Evolutionary conservation across 345 rosid genomes (phyloP), one percentile per base, ranked within the genome.

Genomic region (Aquilaria malaccensis): DNA sequence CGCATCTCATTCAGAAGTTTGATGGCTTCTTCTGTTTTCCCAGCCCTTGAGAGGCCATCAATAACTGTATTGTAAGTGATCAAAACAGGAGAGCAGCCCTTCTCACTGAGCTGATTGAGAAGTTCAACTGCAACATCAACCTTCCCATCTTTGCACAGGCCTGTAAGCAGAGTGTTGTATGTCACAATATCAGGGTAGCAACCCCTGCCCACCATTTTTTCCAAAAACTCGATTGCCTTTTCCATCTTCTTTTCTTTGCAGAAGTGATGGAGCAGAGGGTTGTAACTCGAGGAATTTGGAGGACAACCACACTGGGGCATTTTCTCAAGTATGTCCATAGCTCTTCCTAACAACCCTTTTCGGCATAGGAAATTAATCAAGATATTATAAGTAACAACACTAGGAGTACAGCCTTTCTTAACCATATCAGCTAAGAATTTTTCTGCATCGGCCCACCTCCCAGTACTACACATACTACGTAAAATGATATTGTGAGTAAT

Each of bases 151-250:
- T 81, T 89, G 77, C 91, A 85, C 55, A 93, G 70, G 58, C 91
- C 98, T 13, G 89, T 81, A 4, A 93, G 75, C 79, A 93, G 67
- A 50, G 93, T 89, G 76, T 89, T 93, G 64, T 93, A 93, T 12
- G 97, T 87, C 60, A 93, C 97, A 57, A 89, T 89, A 70, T 93
- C 91, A 6, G 98, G 98, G 67, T 87, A 85, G 72, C 94, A 93
- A 7, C 93, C 95, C 63, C 88, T 81, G 56, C 95, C 81, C 50
- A 81, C 85, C 97, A 93, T 93, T 65, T 83, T 64, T 69, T 84
- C 95, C 72, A 92, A 70, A 76, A 83, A 92, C 65, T 87, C 83
- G 5, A 89, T 77, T 3, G 88, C 98, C 50, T 86, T 80, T 12
- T 87, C 93, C 91, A 89, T 93, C 71, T 80, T 89, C 70, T 85